Base-by-base conservation (phyloP, 495 filamentous ascomycete genomes). In the Arthonia radiata region DNA sequence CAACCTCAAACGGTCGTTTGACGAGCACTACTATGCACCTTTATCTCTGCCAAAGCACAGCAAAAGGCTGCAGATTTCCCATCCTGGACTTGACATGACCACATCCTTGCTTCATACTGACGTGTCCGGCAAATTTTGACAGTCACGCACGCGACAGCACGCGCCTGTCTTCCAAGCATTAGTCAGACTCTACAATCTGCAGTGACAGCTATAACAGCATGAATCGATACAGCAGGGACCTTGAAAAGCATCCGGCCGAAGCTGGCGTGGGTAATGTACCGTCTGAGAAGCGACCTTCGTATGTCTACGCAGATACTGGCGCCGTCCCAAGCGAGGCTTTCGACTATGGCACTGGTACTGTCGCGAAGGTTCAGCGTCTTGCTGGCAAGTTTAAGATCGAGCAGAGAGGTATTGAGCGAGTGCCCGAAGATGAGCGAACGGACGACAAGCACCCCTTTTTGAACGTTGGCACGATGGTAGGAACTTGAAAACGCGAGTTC, bases 371-470 rank as follows among this genome's bases (percentile, higher is more conserved):
- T 4, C 71, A 80, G 49, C 62, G 68, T 7, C 36, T 77, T 11
- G 75, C 71, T 0, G 70, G 61, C 4, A 66, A 57, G 35, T 60
- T 71, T 37, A 65, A 69, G 21, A 58, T 89, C 13, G 77, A 89
- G 44, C 67, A 64, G 48, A 57, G 78, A 39, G 78, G 78, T 26
- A 75, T 83, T 27, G 76, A 83, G 51, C 60, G 76, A 15, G 76
- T 83, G 25, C 75, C 75, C 0, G 62, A 63, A 19, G 54, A 68
- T 31, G 75, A 89, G 52, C 54, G 72, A 37, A 67, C 58, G 11
- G 68, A 77, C 45, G 61, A 53, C 21, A 41, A 40, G 5, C 36
- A 37, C 27, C 66, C 56, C 17, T 30, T 25, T 15, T 56, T 71
- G 39, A 71, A 76, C 42, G 58, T 79, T 33, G 70, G 67, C 18